A percentile compares a stretch with the other conserved stretches of the same genome.
phyloP scores from a whole-genome alignment of 805 yeast genomes.

The Ogataea nakhonphanomensis region DNA sequence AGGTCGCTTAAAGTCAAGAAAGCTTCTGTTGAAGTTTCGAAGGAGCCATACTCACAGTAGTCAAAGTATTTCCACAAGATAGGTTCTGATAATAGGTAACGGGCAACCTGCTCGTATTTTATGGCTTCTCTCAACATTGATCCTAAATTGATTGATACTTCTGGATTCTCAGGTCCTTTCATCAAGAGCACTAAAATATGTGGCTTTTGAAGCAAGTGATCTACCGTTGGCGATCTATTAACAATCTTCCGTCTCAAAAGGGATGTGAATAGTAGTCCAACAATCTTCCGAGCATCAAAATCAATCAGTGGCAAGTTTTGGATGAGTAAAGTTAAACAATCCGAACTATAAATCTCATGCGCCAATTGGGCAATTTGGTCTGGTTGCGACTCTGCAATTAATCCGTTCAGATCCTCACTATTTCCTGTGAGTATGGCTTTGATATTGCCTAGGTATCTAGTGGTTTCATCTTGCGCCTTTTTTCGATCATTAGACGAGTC shows the following conservation, averaged over 20 bases:
- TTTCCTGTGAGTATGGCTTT: conserved; percentile 53
- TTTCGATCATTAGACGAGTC: conserved; percentile 42
- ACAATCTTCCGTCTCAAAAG: conserved; percentile 77
- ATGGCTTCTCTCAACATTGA: conserved; percentile 81
- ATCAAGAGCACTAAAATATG: conserved; percentile 60
- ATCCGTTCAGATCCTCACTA: conserved; percentile 45
- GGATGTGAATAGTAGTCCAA: conserved; percentile 65
- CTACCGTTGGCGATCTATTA: conserved; percentile 79
- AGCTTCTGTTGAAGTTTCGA: conserved; percentile 89
- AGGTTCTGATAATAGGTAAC: conserved; percentile 54
- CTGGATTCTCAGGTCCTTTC: conserved; percentile 70
- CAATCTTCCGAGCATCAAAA: conserved; percentile 88
- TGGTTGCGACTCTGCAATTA: conserved; percentile 41
- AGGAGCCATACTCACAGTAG: conserved; percentile 69
- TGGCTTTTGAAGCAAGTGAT: conserved; percentile 68
- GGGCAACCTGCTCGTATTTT: conserved; percentile 67
- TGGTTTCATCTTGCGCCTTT: conserved; percentile 67
- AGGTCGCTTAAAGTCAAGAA: conserved; percentile 73
- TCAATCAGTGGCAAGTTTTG: conserved; percentile 63
- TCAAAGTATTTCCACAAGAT: conserved; percentile 80
- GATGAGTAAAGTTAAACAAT: conserved; percentile 61
- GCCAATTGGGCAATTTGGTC: conserved; percentile 76
- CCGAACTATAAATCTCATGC: conserved; percentile 72
- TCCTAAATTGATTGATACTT: conserved; percentile 71
- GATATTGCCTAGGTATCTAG: conserved; percentile 60